These are phyloP conservation scores for Kodamaea neixiangensis DNA, from an alignment of 805 yeast species.

Conservation along the genomic window DNA sequence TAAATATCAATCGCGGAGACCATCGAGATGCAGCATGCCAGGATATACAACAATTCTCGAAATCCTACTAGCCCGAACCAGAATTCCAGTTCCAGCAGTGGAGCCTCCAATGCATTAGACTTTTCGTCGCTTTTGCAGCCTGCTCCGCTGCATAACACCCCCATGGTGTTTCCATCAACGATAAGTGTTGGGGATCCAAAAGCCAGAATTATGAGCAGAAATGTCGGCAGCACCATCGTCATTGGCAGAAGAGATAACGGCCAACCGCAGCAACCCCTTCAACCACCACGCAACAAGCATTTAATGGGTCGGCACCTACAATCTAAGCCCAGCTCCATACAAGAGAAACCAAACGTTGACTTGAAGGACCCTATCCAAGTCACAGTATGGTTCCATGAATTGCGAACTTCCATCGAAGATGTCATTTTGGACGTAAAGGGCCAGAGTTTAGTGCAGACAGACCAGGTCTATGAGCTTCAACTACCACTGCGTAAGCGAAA, in stretches of 20 bases:
- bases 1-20: no score
- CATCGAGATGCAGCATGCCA: constrained; percentile 32
- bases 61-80: constrained; percentile 9
- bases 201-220: constrained; percentile 17
- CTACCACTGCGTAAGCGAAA: constrained; percentile 39
- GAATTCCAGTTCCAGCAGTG: background rate
- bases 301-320: constrained; percentile 1
- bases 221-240: constrained; percentile 26
- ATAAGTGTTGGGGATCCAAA: constrained; percentile 3
- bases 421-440: constrained; percentile 62
- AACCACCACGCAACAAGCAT: background rate
- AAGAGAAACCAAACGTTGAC: constrained; percentile 5
- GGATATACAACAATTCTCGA: constrained; percentile 18
- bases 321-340: background rate
- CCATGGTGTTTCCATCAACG: constrained; percentile 8
- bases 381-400: constrained; percentile 69
- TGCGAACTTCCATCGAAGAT: constrained; percentile 54
- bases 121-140: constrained; percentile 1
- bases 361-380: constrained; percentile 35
- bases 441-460: constrained; percentile 64
- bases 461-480: constrained; percentile 72
- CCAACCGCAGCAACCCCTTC: background rate
- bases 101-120: background rate
- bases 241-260: constrained; percentile 17
- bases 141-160: background rate